Base-by-base conservation (phyloP, 345 rosid genomes). In the Eucalyptus pumila region DNA sequence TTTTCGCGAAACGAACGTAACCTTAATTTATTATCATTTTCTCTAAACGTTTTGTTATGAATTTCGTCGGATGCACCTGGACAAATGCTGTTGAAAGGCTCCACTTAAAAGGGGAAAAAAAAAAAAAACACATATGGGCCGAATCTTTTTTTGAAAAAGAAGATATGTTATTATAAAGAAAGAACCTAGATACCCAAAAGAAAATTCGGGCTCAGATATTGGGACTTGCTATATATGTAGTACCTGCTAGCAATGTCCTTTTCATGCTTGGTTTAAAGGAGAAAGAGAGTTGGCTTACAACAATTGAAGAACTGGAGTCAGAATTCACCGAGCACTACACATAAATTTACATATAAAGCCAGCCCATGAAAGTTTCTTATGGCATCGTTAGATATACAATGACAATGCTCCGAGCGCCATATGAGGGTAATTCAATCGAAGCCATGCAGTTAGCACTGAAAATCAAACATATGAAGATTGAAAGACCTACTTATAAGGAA, bases 1-100 rank as follows among this genome's bases (percentile, higher is more conserved):
- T 16, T 51, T 51, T 16, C 1, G 9, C 23, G 0, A 17, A 51
- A 17, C 23, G 23, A 51, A 51, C 0, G 7, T 0, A 51, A 51
- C 23, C 23, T 51, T 7, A 51, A 51, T 51, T 51, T 51, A 51
- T 51, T 51, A 51, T 17, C 56, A 51, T 51, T 51, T 51, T 51
- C 56, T 17, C 23, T 51, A 1, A 17, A 17, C 9, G 23, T 7
- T 51, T 51, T 51, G 23, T 51, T 51, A 51, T 51, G 56, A 51
- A 17, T 51, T 51, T 51, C 56, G 56, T 51, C 23, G 23, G 56
- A 17, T 51, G 56, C 56, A 17, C 56, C 56, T 51, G 9, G 17
- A 51, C 56, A 51, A 51, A 51, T 51, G 56, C 56, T 51, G 23
- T 51, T 17, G 56, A 51, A 51, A 51, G 56, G 56, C 56, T 51